These are phyloP conservation scores for Fusarium penzigii DNA, from an alignment of 2,329 filamentous ascomycete species.

Conservation along the genomic window DNA sequence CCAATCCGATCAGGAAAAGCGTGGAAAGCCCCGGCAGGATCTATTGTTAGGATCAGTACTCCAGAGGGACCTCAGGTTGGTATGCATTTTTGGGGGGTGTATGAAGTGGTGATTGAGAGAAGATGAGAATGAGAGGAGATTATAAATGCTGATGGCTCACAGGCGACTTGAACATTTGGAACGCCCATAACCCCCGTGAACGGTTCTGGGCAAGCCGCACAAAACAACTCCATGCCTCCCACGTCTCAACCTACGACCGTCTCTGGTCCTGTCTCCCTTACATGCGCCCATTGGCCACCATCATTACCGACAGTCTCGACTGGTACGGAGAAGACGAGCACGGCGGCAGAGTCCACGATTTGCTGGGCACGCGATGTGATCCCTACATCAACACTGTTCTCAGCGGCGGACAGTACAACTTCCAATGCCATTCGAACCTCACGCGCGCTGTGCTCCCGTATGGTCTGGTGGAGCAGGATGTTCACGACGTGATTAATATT, in stretches of 20 bases:
- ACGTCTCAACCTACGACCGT: constrained; percentile 70
- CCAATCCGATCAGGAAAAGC: constrained; percentile 74
- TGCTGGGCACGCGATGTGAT: constrained; percentile 81
- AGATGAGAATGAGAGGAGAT: not conserved
- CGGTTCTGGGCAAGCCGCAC: constrained; percentile 81
- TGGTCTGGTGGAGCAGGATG: constrained; percentile 70
- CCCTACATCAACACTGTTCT: constrained; percentile 80
- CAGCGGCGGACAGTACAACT: constrained; percentile 71
- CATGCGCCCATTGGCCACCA: constrained; percentile 72
- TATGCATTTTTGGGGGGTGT: constrained; percentile 25
- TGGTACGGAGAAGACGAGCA: constrained; percentile 62
- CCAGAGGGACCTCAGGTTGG: constrained; percentile 76
- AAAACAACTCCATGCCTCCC: constrained; percentile 74
- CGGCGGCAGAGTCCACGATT: constrained; percentile 72
- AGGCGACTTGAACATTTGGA: constrained; percentile 84
- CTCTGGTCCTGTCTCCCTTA: constrained; percentile 80
- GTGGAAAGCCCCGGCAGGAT: constrained; percentile 69
- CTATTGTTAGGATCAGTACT: constrained; percentile 72
- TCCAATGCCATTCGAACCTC: constrained; percentile 83
- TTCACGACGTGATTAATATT: constrained; percentile 84
- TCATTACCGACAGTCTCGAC: constrained; percentile 66
- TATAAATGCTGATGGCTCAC: constrained; percentile 2
- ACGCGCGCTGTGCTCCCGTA: constrained; percentile 69
- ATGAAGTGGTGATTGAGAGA: not conserved
- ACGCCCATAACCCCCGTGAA: constrained; percentile 72